Evolutionary conservation across 176 grass and related monocot species (phyloP).

Genomic region (Oryza longistaminata): DNA sequence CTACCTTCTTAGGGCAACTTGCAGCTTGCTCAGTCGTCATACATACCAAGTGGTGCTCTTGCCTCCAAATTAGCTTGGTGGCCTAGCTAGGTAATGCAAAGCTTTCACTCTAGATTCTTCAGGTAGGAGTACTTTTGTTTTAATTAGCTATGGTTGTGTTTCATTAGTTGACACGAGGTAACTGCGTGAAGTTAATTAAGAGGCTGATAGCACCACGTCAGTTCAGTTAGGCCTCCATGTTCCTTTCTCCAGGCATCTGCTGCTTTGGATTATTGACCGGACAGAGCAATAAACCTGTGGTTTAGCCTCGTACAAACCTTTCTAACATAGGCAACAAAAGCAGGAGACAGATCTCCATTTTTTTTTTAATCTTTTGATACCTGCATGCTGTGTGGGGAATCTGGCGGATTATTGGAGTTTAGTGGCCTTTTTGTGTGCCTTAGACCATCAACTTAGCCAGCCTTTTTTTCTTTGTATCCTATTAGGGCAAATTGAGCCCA

Average conservation of each 20-base stretch:
- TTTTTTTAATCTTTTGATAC: constrained; percentile 36
- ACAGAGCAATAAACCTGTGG: constrained; percentile 38
- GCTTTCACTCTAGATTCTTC: constrained; percentile 41
- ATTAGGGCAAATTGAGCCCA: constrained; percentile 52
- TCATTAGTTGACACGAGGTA: constrained; percentile 39
- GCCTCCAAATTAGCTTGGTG: constrained; percentile 18
- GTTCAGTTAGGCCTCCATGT: constrained; percentile 37
- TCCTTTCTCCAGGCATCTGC: constrained; percentile 41
- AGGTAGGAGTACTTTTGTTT: constrained; percentile 27
- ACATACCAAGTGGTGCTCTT: constrained; percentile 1
- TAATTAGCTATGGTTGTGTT: constrained; percentile 22
- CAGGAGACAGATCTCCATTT: constrained; percentile 40
- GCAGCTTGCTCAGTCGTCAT: constrained; percentile 15
- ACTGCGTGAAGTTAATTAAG: constrained; percentile 27
- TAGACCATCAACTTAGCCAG: constrained; percentile 45
- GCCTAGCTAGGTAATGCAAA: constrained; percentile 34
- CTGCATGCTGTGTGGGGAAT: constrained; percentile 28
- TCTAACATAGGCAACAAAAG: constrained; percentile 45
- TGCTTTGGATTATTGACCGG: constrained; percentile 45
- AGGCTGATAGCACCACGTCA: constrained; percentile 34
- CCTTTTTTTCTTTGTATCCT: constrained; percentile 44
- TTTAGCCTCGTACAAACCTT: constrained; percentile 56
- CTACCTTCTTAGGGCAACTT: constrained; percentile 25
- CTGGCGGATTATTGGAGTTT: constrained; percentile 43
- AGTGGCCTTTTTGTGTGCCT: constrained; percentile 43